Conservation (phyloP, 805 yeast species). For the Starmera dryadoides region DNA sequence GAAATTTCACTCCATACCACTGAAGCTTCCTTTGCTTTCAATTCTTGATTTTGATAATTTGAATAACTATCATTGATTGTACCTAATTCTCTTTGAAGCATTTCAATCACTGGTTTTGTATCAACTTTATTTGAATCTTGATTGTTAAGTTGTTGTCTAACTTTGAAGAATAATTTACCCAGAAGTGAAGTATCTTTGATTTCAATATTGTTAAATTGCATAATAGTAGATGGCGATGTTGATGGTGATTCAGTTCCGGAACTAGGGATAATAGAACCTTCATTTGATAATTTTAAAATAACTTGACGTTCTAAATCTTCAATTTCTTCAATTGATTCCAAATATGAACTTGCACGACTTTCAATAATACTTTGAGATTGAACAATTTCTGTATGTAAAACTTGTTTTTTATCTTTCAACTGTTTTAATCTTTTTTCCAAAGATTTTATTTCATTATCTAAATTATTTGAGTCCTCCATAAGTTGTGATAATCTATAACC, state of each 20-base stretch:
- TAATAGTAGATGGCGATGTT: constrained; percentile 2
- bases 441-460: constrained; percentile 30
- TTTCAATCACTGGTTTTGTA: constrained; percentile 10
- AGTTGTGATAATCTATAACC: constrained; percentile 32
- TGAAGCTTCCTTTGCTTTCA: constrained; percentile 9
- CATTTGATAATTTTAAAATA: constrained; percentile 21
- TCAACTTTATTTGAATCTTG: not conserved
- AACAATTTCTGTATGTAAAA: constrained; percentile 30
- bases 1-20: constrained; percentile 16
- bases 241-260: not conserved
- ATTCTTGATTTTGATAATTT: constrained; percentile 6
- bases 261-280: constrained; percentile 12
- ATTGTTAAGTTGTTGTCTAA: not conserved
- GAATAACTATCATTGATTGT: constrained; percentile 10
- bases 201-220: not conserved
- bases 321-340: constrained; percentile 30
- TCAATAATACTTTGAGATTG: constrained; percentile 41
- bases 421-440: constrained; percentile 27
- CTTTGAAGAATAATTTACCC: not conserved
- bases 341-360: constrained; percentile 36
- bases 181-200: not conserved
- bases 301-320: constrained; percentile 32
- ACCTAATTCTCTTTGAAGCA: constrained; percentile 14
- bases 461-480: constrained; percentile 20
- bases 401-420: constrained; percentile 24